Percentiles rank a stretch among this genome's conserved stretches.
phyloP scores from a whole-genome alignment of 768 basidiomycete species.

The Mycena vitilis region DNA sequence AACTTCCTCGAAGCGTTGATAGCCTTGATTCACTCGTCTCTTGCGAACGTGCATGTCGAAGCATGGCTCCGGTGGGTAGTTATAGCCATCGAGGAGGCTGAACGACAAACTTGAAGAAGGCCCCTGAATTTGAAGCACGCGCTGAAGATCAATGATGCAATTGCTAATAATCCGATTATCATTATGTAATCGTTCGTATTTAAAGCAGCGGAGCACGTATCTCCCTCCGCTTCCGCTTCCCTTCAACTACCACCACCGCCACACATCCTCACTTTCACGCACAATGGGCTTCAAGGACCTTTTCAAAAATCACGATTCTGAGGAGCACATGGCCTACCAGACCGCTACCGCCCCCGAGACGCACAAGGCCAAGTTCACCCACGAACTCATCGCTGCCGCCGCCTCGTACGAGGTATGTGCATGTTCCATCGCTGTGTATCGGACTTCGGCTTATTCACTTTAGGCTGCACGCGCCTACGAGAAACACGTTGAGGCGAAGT shows the following conservation, averaged over 20 bases:
- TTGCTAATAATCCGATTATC: too few species aligned
- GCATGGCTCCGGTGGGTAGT: too few species aligned
- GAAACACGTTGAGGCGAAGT: constrained; percentile 24
- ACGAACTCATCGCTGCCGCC: constrained; percentile 29
- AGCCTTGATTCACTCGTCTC: too few species aligned
- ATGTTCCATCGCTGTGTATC: too few species aligned
- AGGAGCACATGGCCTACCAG: constrained; percentile 3
- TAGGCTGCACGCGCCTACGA: constrained; percentile 29
- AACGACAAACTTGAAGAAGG: too few species aligned
- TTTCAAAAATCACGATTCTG: constrained; percentile 23
- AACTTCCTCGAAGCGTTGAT: too few species aligned
- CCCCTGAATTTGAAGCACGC: not conserved
- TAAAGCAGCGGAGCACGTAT: not conserved
- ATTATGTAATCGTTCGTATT: too few species aligned
- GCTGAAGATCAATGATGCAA: too few species aligned
- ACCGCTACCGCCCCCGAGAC: not conserved
- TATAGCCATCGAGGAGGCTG: too few species aligned
- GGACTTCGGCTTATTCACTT: not conserved
- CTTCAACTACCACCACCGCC: not conserved
- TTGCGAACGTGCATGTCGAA: too few species aligned
- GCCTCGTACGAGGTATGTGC: constrained; percentile 28
- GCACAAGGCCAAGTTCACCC: constrained; percentile 21
- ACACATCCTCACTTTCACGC: not conserved
- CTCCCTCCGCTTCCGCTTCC: not conserved
- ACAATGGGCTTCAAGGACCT: constrained; percentile 4